Base-by-base conservation (phyloP, 2,329 filamentous ascomycete genomes). In the Fusarium robinianum region DNA sequence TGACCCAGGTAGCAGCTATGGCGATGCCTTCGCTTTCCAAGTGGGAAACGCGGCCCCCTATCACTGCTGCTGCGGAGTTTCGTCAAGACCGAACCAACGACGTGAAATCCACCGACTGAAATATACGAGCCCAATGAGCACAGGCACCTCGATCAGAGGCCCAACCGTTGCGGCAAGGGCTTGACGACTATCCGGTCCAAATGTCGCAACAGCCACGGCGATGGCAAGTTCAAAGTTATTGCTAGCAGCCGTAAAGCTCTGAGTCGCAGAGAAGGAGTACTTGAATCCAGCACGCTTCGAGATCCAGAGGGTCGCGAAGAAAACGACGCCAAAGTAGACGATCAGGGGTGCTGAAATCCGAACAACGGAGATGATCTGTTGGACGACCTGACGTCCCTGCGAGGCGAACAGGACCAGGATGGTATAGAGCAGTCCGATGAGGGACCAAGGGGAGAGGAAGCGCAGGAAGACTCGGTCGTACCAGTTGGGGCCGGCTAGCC, bases 201-300 rank as follows among this genome's bases (percentile, higher is more conserved):
- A 95, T 0, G 85, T 85, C 0, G 90, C 86, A 3, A 95, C 84
- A 0, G 88, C 88, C 0, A 96, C 90, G 0, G 90, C 90, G 68
- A 96, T 95, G 0, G 90, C 89, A 16, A 96, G 72, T 71, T 96
- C 90, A 61, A 96, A 96, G 64, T 96, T 95, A 63, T 96, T 96
- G 65, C 90, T 95, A 1, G 88, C 87, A 0, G 89, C 91, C 0
- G 88, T 95, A 60, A 95, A 94, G 62, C 87, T 90, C 68, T 95
- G 89, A 2, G 89, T 92, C 8, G 79, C 77, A 2, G 79, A 78
- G 1, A 90, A 65, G 23, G 77, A 76, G 63, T 95, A 95, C 0
- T 81, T 82, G 46, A 90, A 90, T 0, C 88, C 86, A n/a, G 85
- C 68, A n/a, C 74, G 77, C 34, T 77, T 74, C 3, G 81, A 78